These are phyloP conservation scores for Ceratocystis smalleyi DNA, from an alignment of 2,329 filamentous ascomycete genomes.

Conservation along the genomic window DNA sequence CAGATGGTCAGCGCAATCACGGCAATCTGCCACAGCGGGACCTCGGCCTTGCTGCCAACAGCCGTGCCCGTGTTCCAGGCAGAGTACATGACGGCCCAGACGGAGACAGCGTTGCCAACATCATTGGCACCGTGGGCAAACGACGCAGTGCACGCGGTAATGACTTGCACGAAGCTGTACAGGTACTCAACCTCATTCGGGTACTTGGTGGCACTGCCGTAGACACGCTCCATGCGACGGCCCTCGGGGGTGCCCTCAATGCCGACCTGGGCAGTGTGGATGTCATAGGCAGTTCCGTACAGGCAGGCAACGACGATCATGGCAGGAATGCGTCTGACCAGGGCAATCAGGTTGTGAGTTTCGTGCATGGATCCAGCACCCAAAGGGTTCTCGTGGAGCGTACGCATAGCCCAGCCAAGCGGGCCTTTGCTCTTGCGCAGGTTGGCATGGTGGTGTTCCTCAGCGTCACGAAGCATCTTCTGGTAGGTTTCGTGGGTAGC, in stretches of 20 bases:
- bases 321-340: constrained; percentile 53
- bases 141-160: constrained; percentile 56
- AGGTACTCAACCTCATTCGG: constrained; percentile 54
- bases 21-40: constrained; percentile 63
- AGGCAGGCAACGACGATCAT: constrained; percentile 45
- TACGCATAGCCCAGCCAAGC: constrained; percentile 72
- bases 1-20: constrained; percentile 50
- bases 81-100: constrained; percentile 55
- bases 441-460: constrained; percentile 44
- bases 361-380: constrained; percentile 62
- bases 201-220: constrained; percentile 48
- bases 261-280: constrained; percentile 59
- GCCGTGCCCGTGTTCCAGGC: constrained; percentile 50
- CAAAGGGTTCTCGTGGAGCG: constrained; percentile 57
- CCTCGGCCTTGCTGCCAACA: constrained; percentile 44
- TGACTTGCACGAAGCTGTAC: constrained; percentile 50
- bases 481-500: constrained; percentile 42
- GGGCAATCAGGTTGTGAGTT: constrained; percentile 48
- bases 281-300: constrained; percentile 70
- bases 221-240: constrained; percentile 52
- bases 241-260: constrained; percentile 58
- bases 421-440: constrained; percentile 48
- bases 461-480: constrained; percentile 41
- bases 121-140: constrained; percentile 68
- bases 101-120: constrained; percentile 54